Percentiles rank a stretch among this genome's conserved stretches.
Evolutionary conservation across 2,329 filamentous ascomycete genomes (phyloP).

Genomic region (Ceratocystis eucalypticola): DNA sequence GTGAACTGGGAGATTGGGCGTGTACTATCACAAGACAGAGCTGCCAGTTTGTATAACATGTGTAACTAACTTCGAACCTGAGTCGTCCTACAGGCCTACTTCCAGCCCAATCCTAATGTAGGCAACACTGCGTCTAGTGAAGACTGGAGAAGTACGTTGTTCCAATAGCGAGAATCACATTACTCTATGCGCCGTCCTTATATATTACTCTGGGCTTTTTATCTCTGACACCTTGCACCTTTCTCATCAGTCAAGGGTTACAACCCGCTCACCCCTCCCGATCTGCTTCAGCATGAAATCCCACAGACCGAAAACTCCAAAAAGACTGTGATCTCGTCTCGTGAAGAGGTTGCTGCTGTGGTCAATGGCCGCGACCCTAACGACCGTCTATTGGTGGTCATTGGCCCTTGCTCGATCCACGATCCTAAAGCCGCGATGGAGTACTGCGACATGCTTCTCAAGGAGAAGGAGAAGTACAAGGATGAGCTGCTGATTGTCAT

Average conservation of each 20-base stretch:
- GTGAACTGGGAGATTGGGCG: background rate
- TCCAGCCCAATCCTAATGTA: slow-evolving; percentile 36
- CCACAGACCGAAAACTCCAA: slow-evolving; percentile 52
- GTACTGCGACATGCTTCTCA: slow-evolving; percentile 75
- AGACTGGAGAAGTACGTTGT: slow-evolving; percentile 63
- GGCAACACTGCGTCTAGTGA: slow-evolving; percentile 62
- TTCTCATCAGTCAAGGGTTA: slow-evolving; percentile 63
- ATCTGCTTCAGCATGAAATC: slow-evolving; percentile 75
- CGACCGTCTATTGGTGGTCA: slow-evolving; percentile 54
- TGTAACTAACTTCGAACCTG: background rate
- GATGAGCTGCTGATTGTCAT: slow-evolving; percentile 89
- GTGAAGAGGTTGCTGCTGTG: slow-evolving; percentile 55
- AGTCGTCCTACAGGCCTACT: slow-evolving; percentile 13
- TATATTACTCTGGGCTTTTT: background rate
- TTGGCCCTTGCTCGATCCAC: slow-evolving; percentile 95
- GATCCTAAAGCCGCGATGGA: slow-evolving; percentile 81
- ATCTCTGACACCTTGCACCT: background rate
- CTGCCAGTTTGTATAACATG: background rate
- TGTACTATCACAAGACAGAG: background rate
- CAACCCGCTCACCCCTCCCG: slow-evolving; percentile 82
- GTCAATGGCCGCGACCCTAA: slow-evolving; percentile 59
- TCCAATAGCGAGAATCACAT: slow-evolving; percentile 13
- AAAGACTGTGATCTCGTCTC: slow-evolving; percentile 56
- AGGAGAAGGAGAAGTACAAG: slow-evolving; percentile 75
- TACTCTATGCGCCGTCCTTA: background rate